Evolutionary conservation across 139 green algal species (phyloP).

Genomic region (Chlorella sp.): DNA sequence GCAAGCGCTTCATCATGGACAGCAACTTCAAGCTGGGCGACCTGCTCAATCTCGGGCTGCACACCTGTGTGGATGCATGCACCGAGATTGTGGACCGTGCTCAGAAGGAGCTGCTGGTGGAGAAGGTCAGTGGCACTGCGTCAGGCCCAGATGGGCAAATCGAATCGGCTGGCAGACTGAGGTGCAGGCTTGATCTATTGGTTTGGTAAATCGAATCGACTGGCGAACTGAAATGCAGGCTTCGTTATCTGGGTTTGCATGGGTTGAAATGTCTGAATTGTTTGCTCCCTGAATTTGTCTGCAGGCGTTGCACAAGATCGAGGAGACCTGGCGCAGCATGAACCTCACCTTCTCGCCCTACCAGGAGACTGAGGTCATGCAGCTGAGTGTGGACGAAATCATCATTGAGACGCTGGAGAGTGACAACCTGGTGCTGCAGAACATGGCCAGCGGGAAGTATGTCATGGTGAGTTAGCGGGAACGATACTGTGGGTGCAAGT

Average conservation of each 20-base stretch:
- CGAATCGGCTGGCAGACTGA: not conserved
- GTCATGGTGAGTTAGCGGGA: conserved; percentile 53
- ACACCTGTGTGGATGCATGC: conserved; percentile 89
- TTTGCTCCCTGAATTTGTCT: no score
- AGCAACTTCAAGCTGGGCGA: conserved; percentile 86
- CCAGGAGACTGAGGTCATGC: conserved; percentile 54
- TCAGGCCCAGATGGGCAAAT: not conserved
- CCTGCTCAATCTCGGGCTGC: conserved; percentile 85
- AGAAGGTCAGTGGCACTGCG: conserved; percentile 39
- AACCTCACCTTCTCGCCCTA: conserved; percentile 74
- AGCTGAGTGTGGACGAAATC: conserved; percentile 55
- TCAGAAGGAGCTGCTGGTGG: conserved; percentile 83
- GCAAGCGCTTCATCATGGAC: conserved; percentile 89
- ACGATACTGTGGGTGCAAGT: no score
- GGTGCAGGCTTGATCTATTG: not conserved
- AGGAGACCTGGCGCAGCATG: conserved; percentile 82
- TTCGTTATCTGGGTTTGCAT: not conserved
- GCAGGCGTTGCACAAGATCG: conserved; percentile 84
- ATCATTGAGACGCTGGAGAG: conserved; percentile 77
- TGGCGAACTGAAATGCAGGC: not conserved
- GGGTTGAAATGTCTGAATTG: not conserved
- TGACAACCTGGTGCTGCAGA: conserved; percentile 92
- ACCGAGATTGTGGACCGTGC: conserved; percentile 91
- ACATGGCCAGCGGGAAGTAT: conserved; percentile 87
- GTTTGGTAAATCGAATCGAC: not conserved